phyloP scores from a whole-genome alignment of 2,329 filamentous ascomycete genomes.

The Didymellaceae sp. region DNA sequence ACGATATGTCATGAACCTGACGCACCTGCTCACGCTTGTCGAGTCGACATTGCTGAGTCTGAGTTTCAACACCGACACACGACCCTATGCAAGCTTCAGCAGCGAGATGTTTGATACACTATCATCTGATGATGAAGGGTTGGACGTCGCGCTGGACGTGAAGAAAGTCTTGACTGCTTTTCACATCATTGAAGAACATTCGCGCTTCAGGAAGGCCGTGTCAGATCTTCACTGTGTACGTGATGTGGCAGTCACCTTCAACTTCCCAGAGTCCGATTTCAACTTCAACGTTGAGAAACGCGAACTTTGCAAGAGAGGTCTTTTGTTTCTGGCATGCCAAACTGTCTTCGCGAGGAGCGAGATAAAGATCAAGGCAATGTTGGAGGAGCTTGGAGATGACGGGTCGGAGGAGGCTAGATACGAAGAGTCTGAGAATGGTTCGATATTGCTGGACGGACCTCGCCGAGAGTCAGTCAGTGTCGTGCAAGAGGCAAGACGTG shows the following conservation, averaged over 20 bases:
- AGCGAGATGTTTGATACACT: constrained; percentile 1
- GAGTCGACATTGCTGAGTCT: constrained; percentile 18
- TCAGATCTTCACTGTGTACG: constrained; percentile 14
- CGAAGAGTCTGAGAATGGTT: background rate
- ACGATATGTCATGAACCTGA: constrained; percentile 32
- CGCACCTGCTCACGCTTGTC: constrained; percentile 21
- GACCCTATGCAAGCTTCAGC: constrained; percentile 16
- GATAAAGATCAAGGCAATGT: constrained; percentile 29
- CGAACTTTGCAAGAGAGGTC: constrained; percentile 23
- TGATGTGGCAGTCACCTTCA: constrained; percentile 31
- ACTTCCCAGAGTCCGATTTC: constrained; percentile 41
- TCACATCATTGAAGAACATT: constrained; percentile 29
- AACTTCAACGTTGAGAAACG: constrained; percentile 21
- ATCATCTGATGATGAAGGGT: background rate
- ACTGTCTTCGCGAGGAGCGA: constrained; percentile 39
- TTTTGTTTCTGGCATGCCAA: constrained; percentile 38
- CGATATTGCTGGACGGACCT: background rate
- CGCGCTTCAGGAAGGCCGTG: constrained; percentile 26
- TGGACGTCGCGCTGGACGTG: constrained; percentile 20
- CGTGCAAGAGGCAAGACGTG: constrained; percentile 5
- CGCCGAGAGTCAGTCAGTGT: constrained; percentile 3
- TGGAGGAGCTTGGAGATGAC: constrained; percentile 24
- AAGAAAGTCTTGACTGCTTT: constrained; percentile 33
- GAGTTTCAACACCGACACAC: constrained; percentile 23
- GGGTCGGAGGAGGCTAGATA: constrained; percentile 13